phyloP scores from a whole-genome alignment of 768 basidiomycete species.

The Coprinellus micaceus region DNA sequence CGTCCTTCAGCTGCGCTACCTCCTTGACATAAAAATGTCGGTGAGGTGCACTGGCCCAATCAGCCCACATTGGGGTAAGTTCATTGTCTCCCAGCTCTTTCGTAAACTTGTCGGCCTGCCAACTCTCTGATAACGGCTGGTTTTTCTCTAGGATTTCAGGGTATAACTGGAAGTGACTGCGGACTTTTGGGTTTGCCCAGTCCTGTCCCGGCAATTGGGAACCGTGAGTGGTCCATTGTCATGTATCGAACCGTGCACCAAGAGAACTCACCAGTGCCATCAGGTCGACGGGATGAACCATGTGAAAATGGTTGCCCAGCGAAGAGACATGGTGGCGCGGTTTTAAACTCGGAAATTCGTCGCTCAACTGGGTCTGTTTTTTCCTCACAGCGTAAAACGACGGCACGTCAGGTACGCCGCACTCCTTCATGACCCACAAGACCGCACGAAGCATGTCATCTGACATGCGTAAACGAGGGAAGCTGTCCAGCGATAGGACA shows the following conservation, averaged over 20 bases:
- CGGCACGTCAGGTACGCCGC: constrained; percentile 27
- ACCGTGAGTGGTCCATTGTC: not conserved
- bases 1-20: constrained; percentile 14
- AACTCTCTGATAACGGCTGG: constrained; percentile 20
- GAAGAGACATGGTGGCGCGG: constrained; percentile 2
- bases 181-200: constrained; percentile 24
- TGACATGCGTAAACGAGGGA: constrained; percentile 30
- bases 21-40: constrained; percentile 26
- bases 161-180: constrained; percentile 20
- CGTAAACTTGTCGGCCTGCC: constrained; percentile 26
- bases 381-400: constrained; percentile 12
- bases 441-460: constrained; percentile 27
- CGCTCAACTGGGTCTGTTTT: not conserved
- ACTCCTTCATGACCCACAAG: constrained; percentile 29
- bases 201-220: constrained; percentile 15
- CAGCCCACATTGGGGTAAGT: constrained; percentile 27
- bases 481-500: constrained; percentile 28
- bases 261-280: constrained; percentile 5
- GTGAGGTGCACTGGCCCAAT: constrained; percentile 11
- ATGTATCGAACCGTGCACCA: not conserved
- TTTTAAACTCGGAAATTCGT: not conserved
- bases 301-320: constrained; percentile 8
- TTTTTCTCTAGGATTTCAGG: constrained; percentile 17
- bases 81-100: constrained; percentile 15
- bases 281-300: constrained; percentile 6